These are phyloP conservation scores for Plasmodium yoelii DNA, from an alignment of 169 alveolate species.

Conservation along the genomic window DNA sequence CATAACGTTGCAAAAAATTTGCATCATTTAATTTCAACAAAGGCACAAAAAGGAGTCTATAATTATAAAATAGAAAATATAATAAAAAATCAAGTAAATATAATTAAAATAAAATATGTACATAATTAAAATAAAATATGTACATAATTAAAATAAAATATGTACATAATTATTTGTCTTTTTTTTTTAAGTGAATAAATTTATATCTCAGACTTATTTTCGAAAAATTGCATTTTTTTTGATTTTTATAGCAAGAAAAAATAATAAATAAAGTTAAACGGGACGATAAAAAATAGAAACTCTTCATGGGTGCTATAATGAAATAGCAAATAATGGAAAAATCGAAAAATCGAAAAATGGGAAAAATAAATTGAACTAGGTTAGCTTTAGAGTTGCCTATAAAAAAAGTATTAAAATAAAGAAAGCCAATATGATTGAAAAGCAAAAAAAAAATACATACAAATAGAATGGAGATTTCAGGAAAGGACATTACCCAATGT, in stretches of 20 bases:
- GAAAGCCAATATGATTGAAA: background rate
- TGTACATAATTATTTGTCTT: background rate
- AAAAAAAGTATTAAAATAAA: background rate
- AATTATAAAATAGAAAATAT: conserved; percentile 70
- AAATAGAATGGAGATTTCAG: background rate
- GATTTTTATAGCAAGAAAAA: conserved; percentile 43
- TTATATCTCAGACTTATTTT: background rate
- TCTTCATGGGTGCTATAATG: background rate
- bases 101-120: background rate
- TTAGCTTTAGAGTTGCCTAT: conserved; percentile 73
- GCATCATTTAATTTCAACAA: conserved; percentile 67
- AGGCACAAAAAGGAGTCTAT: conserved; percentile 65
- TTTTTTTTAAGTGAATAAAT: background rate
- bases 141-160: background rate
- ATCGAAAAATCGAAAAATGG: background rate
- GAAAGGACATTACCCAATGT: background rate
- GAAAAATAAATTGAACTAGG: background rate
- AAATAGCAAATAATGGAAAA: background rate
- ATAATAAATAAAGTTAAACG: conserved; percentile 17
- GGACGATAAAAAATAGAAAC: conserved; percentile 1
- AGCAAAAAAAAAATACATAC: conserved; percentile 6
- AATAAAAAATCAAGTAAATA: conserved; percentile 52
- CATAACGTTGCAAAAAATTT: conserved; percentile 64
- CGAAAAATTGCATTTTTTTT: too few species aligned
- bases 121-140: background rate